Base-by-base conservation (phyloP, 768 basidiomycete genomes). In the Coprinopsis marcescibilis region DNA sequence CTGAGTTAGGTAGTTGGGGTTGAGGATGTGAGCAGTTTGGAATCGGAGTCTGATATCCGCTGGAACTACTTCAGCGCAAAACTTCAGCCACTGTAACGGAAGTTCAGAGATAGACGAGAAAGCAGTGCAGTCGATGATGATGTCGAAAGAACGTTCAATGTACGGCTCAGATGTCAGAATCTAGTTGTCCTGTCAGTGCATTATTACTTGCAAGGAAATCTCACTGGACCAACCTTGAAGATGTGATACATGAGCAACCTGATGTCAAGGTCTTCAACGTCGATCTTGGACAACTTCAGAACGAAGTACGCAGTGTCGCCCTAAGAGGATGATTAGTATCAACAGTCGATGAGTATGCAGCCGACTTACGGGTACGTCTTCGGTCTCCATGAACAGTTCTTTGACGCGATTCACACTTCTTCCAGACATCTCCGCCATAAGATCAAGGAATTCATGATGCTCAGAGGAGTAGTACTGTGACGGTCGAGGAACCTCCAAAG, bases 51-150 rank as follows among this genome's bases (percentile, higher is more conserved):
- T 75, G 45, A 89, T 75, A 49, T 91, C 87, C 20, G 62, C 60
- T 4, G 90, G 88, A 45, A 86, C 77, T 15, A 88, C 67, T 58
- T 90, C 86, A 11, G 81, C 75, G 49, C 85, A 83, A 45, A 80
- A 84, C 61, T 85, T 88, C 37, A 91, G 59, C 85, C 85, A 89
- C 51, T 86, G 83, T 7, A 87, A 66, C 0, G 91, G 90, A 6
- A 91, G 69, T 62, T 91, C 87, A 0, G 88, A 87, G 8, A 75
- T 73, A 2, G 83, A 71, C 2, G 80, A 73, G 60, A 92, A 91
- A 7, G 75, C 76, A 27, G 89, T 91, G 64, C 84, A 90, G 55
- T 94, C 90, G 25, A 92, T 58, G 52, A 94, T 76, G 39, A 94
- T 66, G 38, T 90, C 85, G 57, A 83, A 88, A 3, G 59, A 49